Conservation (phyloP, 2,329 filamentous ascomycete genomes). For the Arthrobotrys megalospora region DNA sequence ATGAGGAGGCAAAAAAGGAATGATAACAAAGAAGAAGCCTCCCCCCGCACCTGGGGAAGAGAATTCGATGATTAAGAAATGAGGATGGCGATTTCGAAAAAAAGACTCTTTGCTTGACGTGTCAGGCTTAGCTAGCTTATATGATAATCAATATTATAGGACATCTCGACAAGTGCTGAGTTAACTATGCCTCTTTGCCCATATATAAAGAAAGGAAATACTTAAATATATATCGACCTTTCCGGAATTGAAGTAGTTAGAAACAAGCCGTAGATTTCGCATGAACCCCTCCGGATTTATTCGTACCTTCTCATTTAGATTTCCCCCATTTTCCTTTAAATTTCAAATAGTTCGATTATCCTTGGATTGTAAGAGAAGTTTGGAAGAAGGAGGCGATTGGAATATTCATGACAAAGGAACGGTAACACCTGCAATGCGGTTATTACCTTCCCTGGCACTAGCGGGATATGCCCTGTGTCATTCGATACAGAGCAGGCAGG, state of each 20-base stretch:
- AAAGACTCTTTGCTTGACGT: constrained; percentile 20
- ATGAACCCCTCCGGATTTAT: neutral
- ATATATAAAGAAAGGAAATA: neutral
- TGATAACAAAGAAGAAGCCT: too few species aligned
- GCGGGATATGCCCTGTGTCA: constrained; percentile 16
- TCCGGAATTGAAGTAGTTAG: constrained; percentile 23
- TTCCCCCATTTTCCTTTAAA: neutral
- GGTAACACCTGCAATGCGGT: constrained; percentile 25
- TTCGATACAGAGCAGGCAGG: constrained; percentile 38
- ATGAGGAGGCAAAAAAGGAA: constrained; percentile 3
- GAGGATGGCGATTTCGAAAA: neutral
- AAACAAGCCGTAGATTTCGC: neutral
- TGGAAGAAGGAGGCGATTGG: too few species aligned
- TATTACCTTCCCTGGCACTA: constrained; percentile 34
- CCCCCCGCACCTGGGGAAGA: too few species aligned
- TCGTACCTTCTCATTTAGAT: neutral
- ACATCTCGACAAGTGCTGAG: neutral
- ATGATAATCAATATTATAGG: constrained; percentile 45
- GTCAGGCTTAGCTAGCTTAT: constrained; percentile 33
- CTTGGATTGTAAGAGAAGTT: too few species aligned
- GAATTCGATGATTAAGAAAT: too few species aligned
- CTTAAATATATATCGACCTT: constrained; percentile 22
- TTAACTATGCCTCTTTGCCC: constrained; percentile 18
- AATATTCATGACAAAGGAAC: neutral
- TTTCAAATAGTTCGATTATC: neutral